phyloP scores from a whole-genome alignment of 495 filamentous ascomycete species.

The Elasticomyces elasticus region DNA sequence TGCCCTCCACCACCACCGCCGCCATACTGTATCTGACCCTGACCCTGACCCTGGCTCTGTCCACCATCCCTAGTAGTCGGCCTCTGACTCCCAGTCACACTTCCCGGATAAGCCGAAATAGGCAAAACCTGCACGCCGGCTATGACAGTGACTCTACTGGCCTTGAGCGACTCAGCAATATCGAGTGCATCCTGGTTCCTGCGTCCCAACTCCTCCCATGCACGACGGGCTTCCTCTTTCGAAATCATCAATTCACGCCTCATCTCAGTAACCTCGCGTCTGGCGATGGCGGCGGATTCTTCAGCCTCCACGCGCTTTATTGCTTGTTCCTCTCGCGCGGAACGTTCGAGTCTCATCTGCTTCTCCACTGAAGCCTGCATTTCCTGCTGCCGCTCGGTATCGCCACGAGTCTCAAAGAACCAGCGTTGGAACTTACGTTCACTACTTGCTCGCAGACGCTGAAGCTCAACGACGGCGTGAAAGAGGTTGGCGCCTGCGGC shows the following conservation, averaged over 20 bases:
- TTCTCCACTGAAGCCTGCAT: constrained; percentile 70
- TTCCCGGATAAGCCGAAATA: constrained; percentile 63
- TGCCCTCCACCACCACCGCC: constrained; percentile 1
- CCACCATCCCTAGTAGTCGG: constrained; percentile 31
- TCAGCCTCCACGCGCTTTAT: constrained; percentile 42
- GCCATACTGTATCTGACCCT: constrained; percentile 14
- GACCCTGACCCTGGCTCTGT: too few species aligned
- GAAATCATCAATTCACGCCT: constrained; percentile 84
- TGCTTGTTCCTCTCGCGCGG: constrained; percentile 54
- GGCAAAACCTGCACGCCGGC: constrained; percentile 96
- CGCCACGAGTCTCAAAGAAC: constrained; percentile 89
- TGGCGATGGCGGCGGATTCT: constrained; percentile 10
- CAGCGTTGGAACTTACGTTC: constrained; percentile 97
- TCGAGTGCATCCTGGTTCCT: constrained; percentile 95
- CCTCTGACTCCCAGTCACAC: constrained; percentile 39
- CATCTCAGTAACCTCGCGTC: constrained; percentile 64
- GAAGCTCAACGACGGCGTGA: constrained; percentile 92
- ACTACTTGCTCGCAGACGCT: constrained; percentile 87
- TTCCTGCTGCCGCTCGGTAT: constrained; percentile 78
- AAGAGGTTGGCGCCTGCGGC: constrained; percentile 95
- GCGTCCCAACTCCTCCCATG: constrained; percentile 93
- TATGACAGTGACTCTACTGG: constrained; percentile 79
- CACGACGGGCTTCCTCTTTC: constrained; percentile 88
- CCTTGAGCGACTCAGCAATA: constrained; percentile 68
- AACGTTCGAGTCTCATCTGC: constrained; percentile 61